These are phyloP conservation scores for Hypoxylon lenormandii DNA, from an alignment of 495 filamentous ascomycete species.

Conservation along the genomic window DNA sequence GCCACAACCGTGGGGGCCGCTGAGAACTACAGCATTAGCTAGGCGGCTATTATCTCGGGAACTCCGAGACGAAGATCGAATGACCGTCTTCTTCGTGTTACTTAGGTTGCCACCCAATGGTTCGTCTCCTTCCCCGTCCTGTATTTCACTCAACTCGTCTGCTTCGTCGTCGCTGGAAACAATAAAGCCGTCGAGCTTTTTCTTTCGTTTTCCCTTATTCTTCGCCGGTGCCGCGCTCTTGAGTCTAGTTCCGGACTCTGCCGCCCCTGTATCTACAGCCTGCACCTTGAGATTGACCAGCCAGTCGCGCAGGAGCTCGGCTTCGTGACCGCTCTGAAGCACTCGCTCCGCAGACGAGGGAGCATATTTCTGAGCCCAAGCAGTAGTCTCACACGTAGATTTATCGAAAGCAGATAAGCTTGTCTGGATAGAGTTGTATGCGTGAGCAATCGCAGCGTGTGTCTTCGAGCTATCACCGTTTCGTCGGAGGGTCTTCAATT, in stretches of 20 bases:
- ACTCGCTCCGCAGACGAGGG: slow-evolving; percentile 76
- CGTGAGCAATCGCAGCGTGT: slow-evolving; percentile 70
- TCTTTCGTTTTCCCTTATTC: slow-evolving; percentile 76
- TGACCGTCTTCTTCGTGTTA: slow-evolving; percentile 68
- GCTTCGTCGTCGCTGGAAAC: slow-evolving; percentile 85
- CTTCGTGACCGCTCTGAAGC: slow-evolving; percentile 80
- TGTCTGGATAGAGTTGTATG: slow-evolving; percentile 69
- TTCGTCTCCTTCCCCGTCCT: slow-evolving; percentile 72
- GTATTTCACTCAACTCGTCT: slow-evolving; percentile 77
- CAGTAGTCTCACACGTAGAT: slow-evolving; percentile 74
- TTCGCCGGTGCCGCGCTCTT: slow-evolving; percentile 59
- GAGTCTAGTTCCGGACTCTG: slow-evolving; percentile 58
- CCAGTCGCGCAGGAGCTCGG: slow-evolving; percentile 82
- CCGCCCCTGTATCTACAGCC: slow-evolving; percentile 74
- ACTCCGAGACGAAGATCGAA: slow-evolving; percentile 62
- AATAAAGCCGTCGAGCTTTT: slow-evolving; percentile 85
- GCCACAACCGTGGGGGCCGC: slow-evolving; percentile 88
- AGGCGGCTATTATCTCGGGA: slow-evolving; percentile 61
- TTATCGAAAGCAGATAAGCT: slow-evolving; percentile 83
- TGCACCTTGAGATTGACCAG: slow-evolving; percentile 78
- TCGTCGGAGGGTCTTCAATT: slow-evolving; percentile 46
- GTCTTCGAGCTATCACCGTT: slow-evolving; percentile 40
- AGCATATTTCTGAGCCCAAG: slow-evolving; percentile 90
- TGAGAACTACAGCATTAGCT: slow-evolving; percentile 79
- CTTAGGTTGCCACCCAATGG: slow-evolving; percentile 54